These are phyloP conservation scores for Priceomyces fermenticarens DNA, from an alignment of 805 yeast species.

Conservation along the genomic window DNA sequence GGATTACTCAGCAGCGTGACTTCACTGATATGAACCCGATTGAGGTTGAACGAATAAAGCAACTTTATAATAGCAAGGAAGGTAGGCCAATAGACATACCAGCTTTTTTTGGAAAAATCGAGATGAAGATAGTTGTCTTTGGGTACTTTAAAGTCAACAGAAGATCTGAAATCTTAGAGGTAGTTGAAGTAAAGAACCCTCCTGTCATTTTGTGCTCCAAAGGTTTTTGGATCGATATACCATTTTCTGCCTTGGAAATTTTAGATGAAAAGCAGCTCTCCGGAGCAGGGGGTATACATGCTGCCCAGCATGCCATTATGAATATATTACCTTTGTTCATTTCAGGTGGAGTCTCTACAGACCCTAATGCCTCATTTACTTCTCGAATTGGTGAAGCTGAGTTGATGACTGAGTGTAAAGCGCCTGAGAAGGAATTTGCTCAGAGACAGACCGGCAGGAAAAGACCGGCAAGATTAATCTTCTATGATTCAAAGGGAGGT, in stretches of 20 bases:
- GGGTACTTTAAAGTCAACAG: conserved; percentile 89
- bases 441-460: conserved; percentile 63
- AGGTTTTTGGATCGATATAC: conserved; percentile 93
- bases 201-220: conserved; percentile 67
- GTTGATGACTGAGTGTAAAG: conserved; percentile 90
- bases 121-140: conserved; percentile 74
- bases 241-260: conserved; percentile 56
- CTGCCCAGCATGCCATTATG: conserved; percentile 89
- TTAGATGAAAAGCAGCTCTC: conserved; percentile 58
- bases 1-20: conserved; percentile 91
- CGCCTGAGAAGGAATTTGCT: conserved; percentile 95
- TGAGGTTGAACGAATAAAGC: conserved; percentile 62
- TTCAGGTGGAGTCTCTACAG: conserved; percentile 59
- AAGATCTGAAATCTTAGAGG: conserved; percentile 78
- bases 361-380: conserved; percentile 28
- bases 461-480: conserved; percentile 84
- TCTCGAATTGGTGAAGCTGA: conserved; percentile 47
- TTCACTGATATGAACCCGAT: conserved; percentile 89
- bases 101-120: conserved; percentile 71
- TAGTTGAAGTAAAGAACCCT: conserved; percentile 88
- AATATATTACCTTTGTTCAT: conserved; percentile 72
- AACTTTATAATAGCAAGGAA: conserved; percentile 39
- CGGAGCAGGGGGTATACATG: conserved; percentile 92
- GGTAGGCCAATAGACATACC: conserved; percentile 43
- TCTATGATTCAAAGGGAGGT: conserved; percentile 84